These are phyloP conservation scores for Acer negundo DNA, from an alignment of 345 rosid species.

Conservation along the genomic window DNA sequence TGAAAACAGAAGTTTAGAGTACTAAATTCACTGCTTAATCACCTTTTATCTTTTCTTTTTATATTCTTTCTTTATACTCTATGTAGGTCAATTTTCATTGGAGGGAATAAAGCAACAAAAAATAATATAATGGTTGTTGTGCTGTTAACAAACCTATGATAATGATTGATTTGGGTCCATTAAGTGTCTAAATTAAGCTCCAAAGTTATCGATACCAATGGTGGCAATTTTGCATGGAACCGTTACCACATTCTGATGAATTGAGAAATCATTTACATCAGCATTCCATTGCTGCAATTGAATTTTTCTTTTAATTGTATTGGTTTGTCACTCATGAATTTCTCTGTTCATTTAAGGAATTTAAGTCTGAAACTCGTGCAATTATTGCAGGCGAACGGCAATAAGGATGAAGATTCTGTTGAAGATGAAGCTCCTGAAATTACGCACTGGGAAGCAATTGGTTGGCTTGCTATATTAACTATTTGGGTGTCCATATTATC, in stretches of 20 bases:
- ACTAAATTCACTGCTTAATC: neutral
- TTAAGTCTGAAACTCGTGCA: neutral
- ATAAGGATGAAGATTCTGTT: constrained; percentile 21
- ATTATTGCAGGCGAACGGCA: constrained; percentile 27
- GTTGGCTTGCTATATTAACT: constrained; percentile 82
- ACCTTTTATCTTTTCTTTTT: neutral
- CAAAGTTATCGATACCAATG: neutral
- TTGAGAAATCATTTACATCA: neutral
- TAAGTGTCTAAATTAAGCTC: neutral
- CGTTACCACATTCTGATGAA: neutral
- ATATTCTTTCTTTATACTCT: neutral
- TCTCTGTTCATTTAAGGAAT: neutral
- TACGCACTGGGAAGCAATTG: constrained; percentile 72
- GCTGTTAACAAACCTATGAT: neutral
- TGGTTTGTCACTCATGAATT: too few relatives aligned
- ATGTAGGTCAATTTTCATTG: neutral
- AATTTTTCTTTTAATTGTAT: neutral
- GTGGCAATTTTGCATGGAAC: neutral
- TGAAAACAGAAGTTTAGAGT: neutral
- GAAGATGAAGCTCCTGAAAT: constrained; percentile 75
- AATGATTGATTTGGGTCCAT: neutral
- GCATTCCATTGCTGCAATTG: neutral
- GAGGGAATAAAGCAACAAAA: neutral
- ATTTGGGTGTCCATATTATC: constrained; percentile 88
- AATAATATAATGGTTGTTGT: neutral